Evolutionary conservation across 1,284 basidiomycete species (phyloP), one percentile per base, ranked within the genome.

Genomic region (Irpex sp.): DNA sequence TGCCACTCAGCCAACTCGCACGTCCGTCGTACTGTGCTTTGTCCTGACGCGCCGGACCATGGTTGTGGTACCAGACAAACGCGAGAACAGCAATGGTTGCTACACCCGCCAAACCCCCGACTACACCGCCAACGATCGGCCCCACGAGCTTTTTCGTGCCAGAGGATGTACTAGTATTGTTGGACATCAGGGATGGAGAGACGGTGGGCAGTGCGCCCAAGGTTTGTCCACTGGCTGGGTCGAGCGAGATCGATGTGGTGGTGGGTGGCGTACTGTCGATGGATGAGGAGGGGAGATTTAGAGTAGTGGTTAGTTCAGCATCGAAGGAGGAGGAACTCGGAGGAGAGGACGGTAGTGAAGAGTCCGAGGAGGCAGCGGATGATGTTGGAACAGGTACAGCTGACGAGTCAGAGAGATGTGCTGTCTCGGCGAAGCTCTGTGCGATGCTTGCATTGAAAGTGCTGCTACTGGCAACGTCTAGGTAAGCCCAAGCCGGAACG

Each of bases 351-450:
- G 26, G 26, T 26, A 26, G 26, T 26, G 26, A 26, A 26, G 15
- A 43, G 39, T 9, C 39, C 2, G 15, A 43, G 39, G 39, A 43
- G 15, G 39, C 15, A 43, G 15, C 39, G 39, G 39, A 15, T 43
- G 39, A 43, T 43, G 39, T 43, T 43, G 39, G 39, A 9, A 9
- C 39, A 11, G 39, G 39, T 9, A 9, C 39, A 43, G 39, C 39
- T 43, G 39, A 43, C 8, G 39, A 43, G 39, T 43, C 39, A 11
- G 39, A 43, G 39, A 15, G 39, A 43, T 43, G 8, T 43, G 39
- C 8, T 15, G 39, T 43, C 39, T 43, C 39, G 15, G 39, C 63
- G 3, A 70, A 73, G 31, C 26, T 26, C 26, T 26, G 26, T 26
- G 26, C 26, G 26, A 26, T 26, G 26, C 26, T 26, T 26, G 26